phyloP scores from a whole-genome alignment of 306 rosid genomes.

The Pachyrhizus erosus region DNA sequence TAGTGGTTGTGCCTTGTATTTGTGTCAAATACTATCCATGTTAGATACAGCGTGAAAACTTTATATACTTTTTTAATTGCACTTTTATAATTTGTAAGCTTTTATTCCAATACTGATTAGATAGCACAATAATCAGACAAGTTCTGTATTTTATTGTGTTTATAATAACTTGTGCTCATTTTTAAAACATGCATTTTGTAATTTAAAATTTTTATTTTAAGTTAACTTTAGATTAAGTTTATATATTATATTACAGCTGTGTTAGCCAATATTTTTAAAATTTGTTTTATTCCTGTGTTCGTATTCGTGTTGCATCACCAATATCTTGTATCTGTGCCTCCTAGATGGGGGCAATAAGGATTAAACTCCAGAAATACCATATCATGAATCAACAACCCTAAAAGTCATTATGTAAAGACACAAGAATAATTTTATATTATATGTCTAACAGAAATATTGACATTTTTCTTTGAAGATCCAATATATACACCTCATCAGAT shows the following conservation, averaged over 20 bases:
- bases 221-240: not conserved
- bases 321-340: not conserved
- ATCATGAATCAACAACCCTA: no score
- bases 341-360: not conserved
- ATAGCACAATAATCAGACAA: not conserved
- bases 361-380: no score
- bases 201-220: not conserved
- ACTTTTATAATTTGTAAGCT: no score
- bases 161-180: not conserved
- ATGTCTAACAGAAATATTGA: not conserved
- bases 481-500: constrained; percentile 25
- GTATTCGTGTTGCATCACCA: not conserved
- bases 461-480: not conserved
- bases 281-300: not conserved
- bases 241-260: not conserved
- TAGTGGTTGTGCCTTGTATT: no score
- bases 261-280: not conserved
- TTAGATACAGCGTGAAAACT: no score
- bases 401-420: no score
- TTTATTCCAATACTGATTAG: not conserved
- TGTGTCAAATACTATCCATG: no score
- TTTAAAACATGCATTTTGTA: not conserved
- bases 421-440: no score
- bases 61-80: no score
- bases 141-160: not conserved